A percentile compares a stretch with the other conserved stretches of the same genome.
These are phyloP conservation scores for Bacterosira constricta DNA, from an alignment of 108 stramenopile genomes.

Conservation along the genomic window DNA sequence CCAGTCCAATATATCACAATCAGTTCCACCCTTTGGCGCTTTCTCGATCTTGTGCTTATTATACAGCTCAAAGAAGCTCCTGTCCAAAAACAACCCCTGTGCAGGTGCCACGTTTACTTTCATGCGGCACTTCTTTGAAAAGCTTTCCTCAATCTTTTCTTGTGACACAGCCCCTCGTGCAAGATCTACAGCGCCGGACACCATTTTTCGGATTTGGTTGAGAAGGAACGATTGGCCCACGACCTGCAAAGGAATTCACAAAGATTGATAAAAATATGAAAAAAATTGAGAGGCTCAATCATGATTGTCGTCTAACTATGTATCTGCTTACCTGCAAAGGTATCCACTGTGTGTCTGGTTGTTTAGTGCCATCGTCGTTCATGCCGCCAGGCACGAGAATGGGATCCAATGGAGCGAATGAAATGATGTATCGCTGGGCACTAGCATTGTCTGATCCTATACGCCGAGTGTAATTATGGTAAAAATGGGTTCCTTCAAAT, in stretches of 20 bases:
- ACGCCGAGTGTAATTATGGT: conserved; percentile 90
- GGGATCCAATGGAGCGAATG: conserved; percentile 73
- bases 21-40: conserved; percentile 30
- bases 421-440: conserved; percentile 79
- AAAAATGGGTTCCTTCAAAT: conserved; percentile 91
- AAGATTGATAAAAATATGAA: too few species aligned
- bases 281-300: background rate
- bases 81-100: conserved; percentile 87
- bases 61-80: conserved; percentile 81
- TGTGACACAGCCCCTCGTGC: conserved; percentile 66
- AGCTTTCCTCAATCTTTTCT: conserved; percentile 53
- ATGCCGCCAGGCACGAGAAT: conserved; percentile 74
- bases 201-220: conserved; percentile 99
- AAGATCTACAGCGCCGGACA: conserved; percentile 82
- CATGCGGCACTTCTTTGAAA: conserved; percentile 48
- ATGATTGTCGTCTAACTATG: background rate
- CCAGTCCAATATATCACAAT: conserved; percentile 59
- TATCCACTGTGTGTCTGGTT: conserved; percentile 36
- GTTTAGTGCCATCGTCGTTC: background rate
- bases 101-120: conserved; percentile 75
- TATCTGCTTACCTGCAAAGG: conserved; percentile 14
- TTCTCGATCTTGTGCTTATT: conserved; percentile 63
- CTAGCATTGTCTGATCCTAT: conserved; percentile 64
- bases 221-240: conserved; percentile 96
- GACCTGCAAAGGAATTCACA: conserved; percentile 85